These are phyloP conservation scores for Aurinia saxatilis DNA, from an alignment of 345 rosid species.

Conservation along the genomic window DNA sequence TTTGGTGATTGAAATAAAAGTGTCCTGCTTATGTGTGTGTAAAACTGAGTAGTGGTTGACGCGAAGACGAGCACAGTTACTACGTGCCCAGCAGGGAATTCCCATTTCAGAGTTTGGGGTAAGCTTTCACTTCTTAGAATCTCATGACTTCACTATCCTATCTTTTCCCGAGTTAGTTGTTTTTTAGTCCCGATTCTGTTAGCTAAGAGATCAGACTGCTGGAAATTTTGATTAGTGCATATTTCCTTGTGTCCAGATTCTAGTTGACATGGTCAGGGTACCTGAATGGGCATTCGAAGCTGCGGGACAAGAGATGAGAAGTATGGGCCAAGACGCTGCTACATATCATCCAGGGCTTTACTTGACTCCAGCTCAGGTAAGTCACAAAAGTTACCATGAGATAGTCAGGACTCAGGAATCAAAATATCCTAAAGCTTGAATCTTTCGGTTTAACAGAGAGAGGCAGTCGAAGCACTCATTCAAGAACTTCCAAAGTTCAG, in stretches of 20 bases:
- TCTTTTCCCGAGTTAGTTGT: neutral
- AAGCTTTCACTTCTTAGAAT: conserved; percentile 26
- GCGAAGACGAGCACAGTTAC: conserved; percentile 67
- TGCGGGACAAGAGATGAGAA: conserved; percentile 90
- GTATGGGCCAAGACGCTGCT: conserved; percentile 75
- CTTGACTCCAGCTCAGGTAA: conserved; percentile 51
- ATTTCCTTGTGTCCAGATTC: conserved; percentile 42
- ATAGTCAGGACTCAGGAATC: neutral
- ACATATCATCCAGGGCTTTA: conserved; percentile 86
- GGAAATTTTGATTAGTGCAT: neutral
- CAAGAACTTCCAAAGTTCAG: conserved; percentile 88
- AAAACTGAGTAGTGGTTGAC: conserved; percentile 51
- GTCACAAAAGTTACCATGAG: neutral
- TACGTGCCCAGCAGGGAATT: conserved; percentile 85
- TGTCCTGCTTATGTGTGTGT: neutral
- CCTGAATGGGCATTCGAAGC: conserved; percentile 97
- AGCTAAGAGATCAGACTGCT: conserved; percentile 42
- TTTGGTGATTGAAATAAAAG: neutral
- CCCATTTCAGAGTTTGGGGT: conserved; percentile 89
- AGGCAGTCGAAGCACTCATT: conserved; percentile 87
- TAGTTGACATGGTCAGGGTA: conserved; percentile 82
- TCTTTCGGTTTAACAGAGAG: conserved; percentile 39
- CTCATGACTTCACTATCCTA: conserved; percentile 8
- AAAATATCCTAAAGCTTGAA: neutral
- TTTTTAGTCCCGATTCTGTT: neutral